A percentile compares a stretch with the other conserved stretches of the same genome.
Conservation (phyloP, 257 asterid genomes). For the Rehmannia glutinosa region DNA sequence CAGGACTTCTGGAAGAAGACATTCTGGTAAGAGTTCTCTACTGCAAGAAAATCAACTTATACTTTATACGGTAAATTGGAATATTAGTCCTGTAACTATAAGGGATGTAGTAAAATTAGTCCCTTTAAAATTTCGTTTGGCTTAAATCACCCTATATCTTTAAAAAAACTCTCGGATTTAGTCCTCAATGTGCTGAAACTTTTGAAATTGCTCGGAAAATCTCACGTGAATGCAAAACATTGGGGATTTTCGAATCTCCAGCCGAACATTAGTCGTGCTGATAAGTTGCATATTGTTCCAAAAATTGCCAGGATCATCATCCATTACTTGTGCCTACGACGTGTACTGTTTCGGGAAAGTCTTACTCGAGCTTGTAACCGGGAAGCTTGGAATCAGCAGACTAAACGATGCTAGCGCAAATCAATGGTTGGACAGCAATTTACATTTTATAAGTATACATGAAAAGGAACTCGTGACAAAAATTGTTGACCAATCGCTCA, state of each 20-base stretch:
- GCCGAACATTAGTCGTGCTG: too few relatives aligned
- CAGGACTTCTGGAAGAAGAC: conserved; percentile 45
- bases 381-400: conserved; percentile 46
- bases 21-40: conserved; percentile 36
- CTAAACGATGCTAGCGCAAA: conserved; percentile 32
- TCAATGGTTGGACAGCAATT: conserved; percentile 44
- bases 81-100: too few relatives aligned
- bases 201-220: too few relatives aligned
- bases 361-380: conserved; percentile 66
- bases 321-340: conserved; percentile 44
- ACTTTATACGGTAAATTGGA: background rate
- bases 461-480: conserved; percentile 45
- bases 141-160: too few relatives aligned
- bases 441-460: conserved; percentile 37
- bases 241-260: too few relatives aligned
- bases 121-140: too few relatives aligned
- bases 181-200: too few relatives aligned
- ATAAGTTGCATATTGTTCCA: background rate
- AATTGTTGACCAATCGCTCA: conserved; percentile 54
- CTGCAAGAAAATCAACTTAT: background rate
- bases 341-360: conserved; percentile 71
- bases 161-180: too few relatives aligned
- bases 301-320: conserved; percentile 35
- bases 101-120: too few relatives aligned
- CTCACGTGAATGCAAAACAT: too few relatives aligned